phyloP scores from a whole-genome alignment of 202 grass and related monocot species.

The Sporobolus alterniflorus region DNA sequence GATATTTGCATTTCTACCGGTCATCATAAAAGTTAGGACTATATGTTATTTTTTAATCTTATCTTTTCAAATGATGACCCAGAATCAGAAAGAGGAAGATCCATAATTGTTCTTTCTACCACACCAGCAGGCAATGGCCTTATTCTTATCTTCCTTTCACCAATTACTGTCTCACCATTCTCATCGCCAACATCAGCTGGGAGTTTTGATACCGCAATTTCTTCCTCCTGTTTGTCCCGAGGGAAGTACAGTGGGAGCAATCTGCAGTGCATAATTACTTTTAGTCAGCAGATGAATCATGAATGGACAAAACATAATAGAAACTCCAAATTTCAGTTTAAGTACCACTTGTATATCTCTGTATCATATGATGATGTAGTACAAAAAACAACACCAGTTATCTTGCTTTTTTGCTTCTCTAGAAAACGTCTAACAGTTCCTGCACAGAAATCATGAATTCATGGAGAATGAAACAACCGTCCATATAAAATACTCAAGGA shows the following conservation, averaged over 20 bases:
- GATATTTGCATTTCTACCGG: background rate
- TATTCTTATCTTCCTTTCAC: slow-evolving; percentile 99
- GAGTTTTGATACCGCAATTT: slow-evolving; percentile 80
- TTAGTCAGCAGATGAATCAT: slow-evolving; percentile 26
- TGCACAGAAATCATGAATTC: slow-evolving; percentile 30
- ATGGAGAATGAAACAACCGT: slow-evolving; percentile 24
- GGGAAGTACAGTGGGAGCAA: slow-evolving; percentile 98
- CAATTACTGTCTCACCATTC: slow-evolving; percentile 95
- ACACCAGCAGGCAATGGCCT: slow-evolving; percentile 75
- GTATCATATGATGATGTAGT: slow-evolving; percentile 86
- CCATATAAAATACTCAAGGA: slow-evolving; percentile 13
- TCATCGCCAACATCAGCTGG: slow-evolving; percentile 98
- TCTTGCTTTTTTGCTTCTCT: slow-evolving; percentile 94
- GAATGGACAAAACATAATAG: slow-evolving; percentile 7
- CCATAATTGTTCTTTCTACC: slow-evolving; percentile 44
- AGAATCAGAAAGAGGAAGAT: slow-evolving; percentile 70
- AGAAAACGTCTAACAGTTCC: slow-evolving; percentile 96
- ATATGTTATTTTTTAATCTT: slow-evolving; percentile 7
- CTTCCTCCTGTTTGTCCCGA: slow-evolving; percentile 94
- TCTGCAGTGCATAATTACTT: slow-evolving; percentile 42
- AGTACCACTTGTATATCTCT: slow-evolving; percentile 97
- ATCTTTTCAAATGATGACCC: slow-evolving; percentile 72
- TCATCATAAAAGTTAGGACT: background rate
- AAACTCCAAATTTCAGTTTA: slow-evolving; percentile 14
- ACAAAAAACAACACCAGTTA: slow-evolving; percentile 92